Conservation (phyloP, 1,139 yeast species). For the Taiozyma sp. region DNA sequence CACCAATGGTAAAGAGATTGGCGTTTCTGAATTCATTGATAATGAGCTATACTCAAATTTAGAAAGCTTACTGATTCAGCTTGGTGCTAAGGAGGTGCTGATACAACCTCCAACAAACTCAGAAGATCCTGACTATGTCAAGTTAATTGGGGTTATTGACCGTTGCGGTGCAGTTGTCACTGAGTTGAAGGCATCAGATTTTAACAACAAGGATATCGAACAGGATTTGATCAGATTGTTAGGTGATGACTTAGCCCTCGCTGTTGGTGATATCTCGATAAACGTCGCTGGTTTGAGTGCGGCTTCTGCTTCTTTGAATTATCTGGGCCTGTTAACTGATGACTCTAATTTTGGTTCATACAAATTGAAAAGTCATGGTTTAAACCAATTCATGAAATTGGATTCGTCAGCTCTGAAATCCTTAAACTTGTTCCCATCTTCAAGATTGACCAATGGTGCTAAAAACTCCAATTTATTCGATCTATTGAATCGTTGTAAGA, state of each 20-base stretch:
- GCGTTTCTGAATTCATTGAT: slow-evolving; percentile 76
- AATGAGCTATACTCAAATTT: slow-evolving; percentile 82
- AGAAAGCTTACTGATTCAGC: slow-evolving; percentile 79
- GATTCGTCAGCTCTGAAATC: slow-evolving; percentile 91
- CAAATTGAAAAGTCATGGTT: slow-evolving; percentile 58
- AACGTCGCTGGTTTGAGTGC: slow-evolving; percentile 42
- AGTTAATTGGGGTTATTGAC: slow-evolving; percentile 57
- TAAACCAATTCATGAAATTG: slow-evolving; percentile 75
- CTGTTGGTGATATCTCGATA: slow-evolving; percentile 47
- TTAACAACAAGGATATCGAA: slow-evolving; percentile 48
- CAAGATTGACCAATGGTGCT: slow-evolving; percentile 35
- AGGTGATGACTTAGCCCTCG: slow-evolving; percentile 46
- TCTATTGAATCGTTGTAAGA: slow-evolving; percentile 79
- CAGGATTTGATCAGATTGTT: slow-evolving; percentile 66
- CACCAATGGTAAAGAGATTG: slow-evolving; percentile 57
- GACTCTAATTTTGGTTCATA: slow-evolving; percentile 47
- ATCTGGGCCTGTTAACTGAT: slow-evolving; percentile 57
- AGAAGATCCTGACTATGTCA: slow-evolving; percentile 37
- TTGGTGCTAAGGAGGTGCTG: slow-evolving; percentile 83
- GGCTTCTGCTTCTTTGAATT: slow-evolving; percentile 54
- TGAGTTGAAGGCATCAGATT: slow-evolving; percentile 49
- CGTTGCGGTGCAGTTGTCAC: slow-evolving; percentile 73
- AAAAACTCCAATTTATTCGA: slow-evolving; percentile 71
- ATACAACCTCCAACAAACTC: slow-evolving; percentile 44
- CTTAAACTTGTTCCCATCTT: slow-evolving; percentile 71